A percentile compares a stretch with the other conserved stretches of the same genome.
Conservation (phyloP, 1,139 yeast genomes). For the Geotrichum macrosporum region DNA sequence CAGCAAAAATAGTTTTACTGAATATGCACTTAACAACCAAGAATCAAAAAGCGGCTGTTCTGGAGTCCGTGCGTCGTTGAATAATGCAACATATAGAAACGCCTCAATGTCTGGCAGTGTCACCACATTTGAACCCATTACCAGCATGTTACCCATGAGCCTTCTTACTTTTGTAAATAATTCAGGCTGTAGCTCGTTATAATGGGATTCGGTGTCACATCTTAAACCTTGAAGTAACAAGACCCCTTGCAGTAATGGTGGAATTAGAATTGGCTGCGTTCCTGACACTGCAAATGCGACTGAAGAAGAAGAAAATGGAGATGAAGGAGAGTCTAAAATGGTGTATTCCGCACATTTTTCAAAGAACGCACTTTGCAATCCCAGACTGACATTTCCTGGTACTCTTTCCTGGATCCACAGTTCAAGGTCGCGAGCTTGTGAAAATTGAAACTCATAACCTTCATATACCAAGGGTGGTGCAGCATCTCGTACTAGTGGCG, state of each 20-base stretch:
- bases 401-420: no score
- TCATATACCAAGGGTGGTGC: no score
- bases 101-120: conserved; percentile 56
- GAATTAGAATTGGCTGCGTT: background rate
- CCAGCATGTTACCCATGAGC: conserved; percentile 45
- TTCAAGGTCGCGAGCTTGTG: no score
- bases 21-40: conserved; percentile 48
- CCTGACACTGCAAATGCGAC: conserved; percentile 24
- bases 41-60: conserved; percentile 47
- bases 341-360: no score
- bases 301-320: conserved; percentile 21
- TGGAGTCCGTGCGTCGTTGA: conserved; percentile 50
- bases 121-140: conserved; percentile 48
- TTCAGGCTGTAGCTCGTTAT: conserved; percentile 44
- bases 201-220: conserved; percentile 45
- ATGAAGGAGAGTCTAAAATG: background rate
- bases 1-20: conserved; percentile 45
- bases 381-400: no score
- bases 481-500: background rate
- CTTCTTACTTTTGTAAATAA: conserved; percentile 45
- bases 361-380: no score
- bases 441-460: no score
- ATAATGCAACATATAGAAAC: conserved; percentile 48
- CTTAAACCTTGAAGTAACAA: conserved; percentile 30
- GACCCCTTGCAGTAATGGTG: conserved; percentile 25